phyloP scores from a whole-genome alignment of 495 filamentous ascomycete genomes.

The Parachaetomium inaequale region DNA sequence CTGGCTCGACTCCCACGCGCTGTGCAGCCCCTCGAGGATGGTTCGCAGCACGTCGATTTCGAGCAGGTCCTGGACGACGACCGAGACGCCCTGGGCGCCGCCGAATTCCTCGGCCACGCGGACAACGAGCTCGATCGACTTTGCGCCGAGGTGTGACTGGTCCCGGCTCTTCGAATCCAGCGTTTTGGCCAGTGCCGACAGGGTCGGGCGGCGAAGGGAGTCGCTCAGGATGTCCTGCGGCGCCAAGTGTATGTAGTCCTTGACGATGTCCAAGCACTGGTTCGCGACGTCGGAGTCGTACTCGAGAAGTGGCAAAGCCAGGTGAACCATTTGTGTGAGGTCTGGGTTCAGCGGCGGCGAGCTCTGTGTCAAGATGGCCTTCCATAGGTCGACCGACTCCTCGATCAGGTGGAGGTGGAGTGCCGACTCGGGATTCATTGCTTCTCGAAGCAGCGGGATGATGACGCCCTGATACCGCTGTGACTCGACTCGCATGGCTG shows the following conservation, averaged over 20 bases:
- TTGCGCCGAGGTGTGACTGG: constrained; percentile 61
- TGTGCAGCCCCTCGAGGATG: constrained; percentile 66
- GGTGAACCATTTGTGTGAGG: constrained; percentile 62
- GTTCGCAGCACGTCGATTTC: constrained; percentile 62
- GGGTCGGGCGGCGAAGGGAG: constrained; percentile 51
- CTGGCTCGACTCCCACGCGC: constrained; percentile 66
- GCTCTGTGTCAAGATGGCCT: constrained; percentile 68
- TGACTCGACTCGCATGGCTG: constrained; percentile 71
- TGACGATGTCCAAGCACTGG: constrained; percentile 62
- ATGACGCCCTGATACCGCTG: constrained; percentile 67
- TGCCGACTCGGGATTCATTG: constrained; percentile 74
- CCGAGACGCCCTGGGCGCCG: constrained; percentile 58
- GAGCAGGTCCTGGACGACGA: constrained; percentile 65
- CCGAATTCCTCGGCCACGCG: constrained; percentile 65
- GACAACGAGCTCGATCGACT: constrained; percentile 67
- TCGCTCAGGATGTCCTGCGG: constrained; percentile 70
- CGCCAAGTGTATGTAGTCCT: constrained; percentile 74
- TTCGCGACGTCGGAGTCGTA: constrained; percentile 49
- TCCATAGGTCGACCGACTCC: constrained; percentile 88
- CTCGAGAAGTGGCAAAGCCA: constrained; percentile 68
- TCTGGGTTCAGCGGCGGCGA: constrained; percentile 60
- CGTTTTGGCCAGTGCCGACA: constrained; percentile 57
- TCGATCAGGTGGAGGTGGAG: constrained; percentile 82
- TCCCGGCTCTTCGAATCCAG: constrained; percentile 60
- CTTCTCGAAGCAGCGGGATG: constrained; percentile 72